Conservation (phyloP, 495 filamentous ascomycete species). For the Barbatosphaeria neglecta region DNA sequence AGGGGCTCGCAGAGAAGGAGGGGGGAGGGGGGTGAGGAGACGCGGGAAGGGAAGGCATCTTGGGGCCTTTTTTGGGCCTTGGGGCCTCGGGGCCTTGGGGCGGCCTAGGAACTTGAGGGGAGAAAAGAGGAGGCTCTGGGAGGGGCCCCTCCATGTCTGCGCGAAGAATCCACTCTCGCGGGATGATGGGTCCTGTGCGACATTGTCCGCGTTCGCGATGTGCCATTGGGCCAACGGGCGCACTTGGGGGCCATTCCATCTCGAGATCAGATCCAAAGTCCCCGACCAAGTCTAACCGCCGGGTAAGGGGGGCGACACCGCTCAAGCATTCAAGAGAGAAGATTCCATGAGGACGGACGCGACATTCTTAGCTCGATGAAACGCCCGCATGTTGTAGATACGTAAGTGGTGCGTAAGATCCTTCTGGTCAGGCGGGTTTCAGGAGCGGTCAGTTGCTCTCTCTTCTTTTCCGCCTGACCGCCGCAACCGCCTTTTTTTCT, state of each 20-base stretch:
- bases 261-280: neutral
- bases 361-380: neutral
- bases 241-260: neutral
- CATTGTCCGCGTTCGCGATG: neutral
- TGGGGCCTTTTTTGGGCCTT: too few species aligned
- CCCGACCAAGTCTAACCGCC: too few species aligned
- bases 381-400: neutral
- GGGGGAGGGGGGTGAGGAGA: too few species aligned
- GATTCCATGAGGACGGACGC: too few species aligned
- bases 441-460: neutral
- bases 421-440: neutral
- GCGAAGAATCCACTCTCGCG: neutral
- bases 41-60: too few species aligned
- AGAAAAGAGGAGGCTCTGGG: neutral
- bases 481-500: neutral
- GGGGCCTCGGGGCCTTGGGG: too few species aligned
- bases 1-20: too few species aligned
- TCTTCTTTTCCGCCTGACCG: neutral
- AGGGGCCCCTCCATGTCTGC: neutral
- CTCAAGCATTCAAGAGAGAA: too few species aligned
- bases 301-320: too few species aligned
- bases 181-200: neutral
- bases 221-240: neutral
- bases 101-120: too few species aligned
- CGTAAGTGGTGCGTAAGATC: too few species aligned